A percentile compares a stretch with the other conserved stretches of the same genome.
Evolutionary conservation across 192 early-diverging fungal genomes (phyloP).

Genomic region (Rhizoclosmatium globosum): DNA sequence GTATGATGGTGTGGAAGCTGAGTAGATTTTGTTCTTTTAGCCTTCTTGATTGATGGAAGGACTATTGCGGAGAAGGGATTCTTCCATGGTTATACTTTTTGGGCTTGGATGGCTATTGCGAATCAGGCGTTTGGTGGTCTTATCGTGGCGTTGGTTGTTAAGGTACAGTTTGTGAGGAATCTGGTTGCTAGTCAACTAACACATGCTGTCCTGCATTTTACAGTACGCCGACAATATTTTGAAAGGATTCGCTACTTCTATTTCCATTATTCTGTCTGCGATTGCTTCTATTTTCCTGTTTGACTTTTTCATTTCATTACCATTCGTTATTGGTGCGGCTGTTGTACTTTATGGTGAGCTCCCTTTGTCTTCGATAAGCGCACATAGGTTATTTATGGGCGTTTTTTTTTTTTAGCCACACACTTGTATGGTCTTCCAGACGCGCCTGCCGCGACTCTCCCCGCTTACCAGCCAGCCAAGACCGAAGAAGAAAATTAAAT

Average conservation of each 20-base stretch:
- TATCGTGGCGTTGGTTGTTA: slow-evolving; percentile 95
- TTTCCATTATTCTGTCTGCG: slow-evolving; percentile 93
- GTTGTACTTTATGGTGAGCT: slow-evolving; percentile 67
- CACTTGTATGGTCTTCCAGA: slow-evolving; percentile 53
- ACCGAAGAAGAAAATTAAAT: neutral
- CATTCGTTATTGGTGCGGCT: slow-evolving; percentile 80
- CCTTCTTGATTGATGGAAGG: slow-evolving; percentile 78
- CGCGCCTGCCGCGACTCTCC: neutral
- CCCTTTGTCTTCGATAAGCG: slow-evolving; percentile 32
- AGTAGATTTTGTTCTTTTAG: neutral
- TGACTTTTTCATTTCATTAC: slow-evolving; percentile 73
- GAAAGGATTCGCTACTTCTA: slow-evolving; percentile 98
- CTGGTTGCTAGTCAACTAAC: no score
- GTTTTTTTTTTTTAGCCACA: slow-evolving; percentile 37
- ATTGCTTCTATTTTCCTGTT: slow-evolving; percentile 87
- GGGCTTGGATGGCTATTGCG: slow-evolving; percentile 83
- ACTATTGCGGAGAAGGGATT: slow-evolving; percentile 76
- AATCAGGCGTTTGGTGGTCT: slow-evolving; percentile 93
- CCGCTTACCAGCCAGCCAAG: no score
- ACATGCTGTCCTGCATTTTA: neutral
- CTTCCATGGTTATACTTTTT: slow-evolving; percentile 88
- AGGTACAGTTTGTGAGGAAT: slow-evolving; percentile 40
- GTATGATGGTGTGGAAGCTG: slow-evolving; percentile 32
- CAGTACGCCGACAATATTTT: slow-evolving; percentile 95
- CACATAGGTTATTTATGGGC: neutral